A percentile compares a stretch with the other conserved stretches of the same genome.
Conservation (phyloP, 2,329 filamentous ascomycete species). For the Microdochium trichocladiopsis region DNA sequence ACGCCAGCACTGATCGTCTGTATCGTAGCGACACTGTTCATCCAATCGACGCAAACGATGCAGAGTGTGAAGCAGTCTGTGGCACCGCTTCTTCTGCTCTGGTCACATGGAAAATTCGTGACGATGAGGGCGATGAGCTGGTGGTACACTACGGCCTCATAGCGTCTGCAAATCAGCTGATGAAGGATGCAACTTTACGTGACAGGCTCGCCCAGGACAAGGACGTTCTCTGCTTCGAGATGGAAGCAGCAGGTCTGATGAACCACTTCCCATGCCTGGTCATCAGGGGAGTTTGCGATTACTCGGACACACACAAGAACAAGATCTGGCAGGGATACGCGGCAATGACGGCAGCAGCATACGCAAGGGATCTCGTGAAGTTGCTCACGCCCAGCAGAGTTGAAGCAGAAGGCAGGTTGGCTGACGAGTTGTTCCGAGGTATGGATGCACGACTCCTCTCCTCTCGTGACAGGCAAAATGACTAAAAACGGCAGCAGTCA, state of each 20-base stretch:
- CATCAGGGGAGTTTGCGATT: slow-evolving; percentile 23
- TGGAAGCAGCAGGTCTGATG: slow-evolving; percentile 21
- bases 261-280: slow-evolving; percentile 20
- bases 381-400: background rate
- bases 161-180: slow-evolving; percentile 21
- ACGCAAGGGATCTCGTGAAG: slow-evolving; percentile 10
- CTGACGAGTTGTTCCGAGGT: background rate
- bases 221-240: slow-evolving; percentile 23
- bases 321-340: slow-evolving; percentile 15
- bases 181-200: slow-evolving; percentile 17
- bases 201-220: slow-evolving; percentile 13
- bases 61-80: slow-evolving; percentile 9
- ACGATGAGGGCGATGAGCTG: slow-evolving; percentile 11
- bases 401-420: background rate
- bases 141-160: slow-evolving; percentile 25
- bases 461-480: slow-evolving; percentile 6
- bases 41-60: slow-evolving; percentile 4
- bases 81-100: slow-evolving; percentile 9
- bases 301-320: slow-evolving; percentile 19
- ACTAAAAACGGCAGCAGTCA: slow-evolving; percentile 4
- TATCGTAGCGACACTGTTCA: slow-evolving; percentile 1
- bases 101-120: slow-evolving; percentile 6
- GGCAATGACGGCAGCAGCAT: slow-evolving; percentile 15
- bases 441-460: background rate
- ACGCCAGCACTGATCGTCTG: slow-evolving; percentile 1